Percentiles rank a stretch among this genome's conserved stretches.
phyloP scores from a whole-genome alignment of 495 filamentous ascomycete species.

The Podospora pseudoanserina region DNA sequence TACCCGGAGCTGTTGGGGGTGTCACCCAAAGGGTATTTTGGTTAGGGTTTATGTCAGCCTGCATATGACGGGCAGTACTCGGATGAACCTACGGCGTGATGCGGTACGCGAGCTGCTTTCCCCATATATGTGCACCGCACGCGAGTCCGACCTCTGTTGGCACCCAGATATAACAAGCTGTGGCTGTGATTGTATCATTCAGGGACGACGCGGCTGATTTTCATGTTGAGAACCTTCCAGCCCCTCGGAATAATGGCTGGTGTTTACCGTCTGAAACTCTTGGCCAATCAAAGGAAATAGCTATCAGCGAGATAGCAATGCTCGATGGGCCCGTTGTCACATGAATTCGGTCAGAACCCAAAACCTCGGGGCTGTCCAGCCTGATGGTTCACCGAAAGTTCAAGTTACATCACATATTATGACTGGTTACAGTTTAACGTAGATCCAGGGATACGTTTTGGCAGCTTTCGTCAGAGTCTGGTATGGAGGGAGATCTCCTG shows the following conservation, averaged over 20 bases:
- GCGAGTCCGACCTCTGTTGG: background rate
- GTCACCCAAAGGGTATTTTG: background rate
- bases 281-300: background rate
- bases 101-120: background rate
- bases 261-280: background rate
- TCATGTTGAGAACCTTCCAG: background rate
- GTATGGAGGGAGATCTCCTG: too few relatives aligned
- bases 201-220: background rate
- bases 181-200: background rate
- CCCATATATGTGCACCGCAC: background rate
- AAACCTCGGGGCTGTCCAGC: too few relatives aligned
- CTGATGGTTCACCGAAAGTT: too few relatives aligned
- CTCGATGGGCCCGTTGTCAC: too few relatives aligned
- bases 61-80: background rate
- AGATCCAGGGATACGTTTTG: too few relatives aligned
- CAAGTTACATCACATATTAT: too few relatives aligned
- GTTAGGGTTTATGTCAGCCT: background rate
- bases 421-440: too few relatives aligned
- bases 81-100: background rate
- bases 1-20: background rate
- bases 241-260: background rate
- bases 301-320: background rate
- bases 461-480: too few relatives aligned
- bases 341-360: too few relatives aligned
- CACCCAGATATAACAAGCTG: background rate